Evolutionary conservation across 2,329 filamentous ascomycete species (phyloP).

Genomic region (Penicillium corylophilum): DNA sequence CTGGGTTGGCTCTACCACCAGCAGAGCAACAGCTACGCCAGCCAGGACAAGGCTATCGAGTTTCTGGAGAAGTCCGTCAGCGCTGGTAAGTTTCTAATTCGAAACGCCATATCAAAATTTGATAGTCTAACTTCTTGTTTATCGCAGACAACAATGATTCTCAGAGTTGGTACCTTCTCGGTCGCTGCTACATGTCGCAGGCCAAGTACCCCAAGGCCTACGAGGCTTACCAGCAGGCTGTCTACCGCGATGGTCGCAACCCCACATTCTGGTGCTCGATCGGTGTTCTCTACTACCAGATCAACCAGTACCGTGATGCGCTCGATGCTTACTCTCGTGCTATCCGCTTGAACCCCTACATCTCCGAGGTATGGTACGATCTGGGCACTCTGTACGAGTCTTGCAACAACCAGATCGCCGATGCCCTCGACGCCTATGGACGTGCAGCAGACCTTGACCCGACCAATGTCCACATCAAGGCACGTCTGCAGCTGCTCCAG

Average conservation of each 20-base stretch:
- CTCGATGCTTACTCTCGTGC: constrained; percentile 96
- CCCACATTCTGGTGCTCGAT: constrained; percentile 99
- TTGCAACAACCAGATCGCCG: constrained; percentile 97
- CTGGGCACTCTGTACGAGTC: constrained; percentile 97
- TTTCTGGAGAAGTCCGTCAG: constrained; percentile 95
- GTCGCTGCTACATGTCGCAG: constrained; percentile 98
- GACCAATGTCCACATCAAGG: constrained; percentile 91
- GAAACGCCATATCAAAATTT: not conserved
- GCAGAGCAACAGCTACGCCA: constrained; percentile 85
- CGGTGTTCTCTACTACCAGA: constrained; percentile 97
- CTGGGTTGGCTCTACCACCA: constrained; percentile 97
- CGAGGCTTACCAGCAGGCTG: constrained; percentile 96
- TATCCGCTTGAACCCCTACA: constrained; percentile 94
- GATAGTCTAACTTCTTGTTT: not conserved
- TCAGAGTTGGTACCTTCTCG: constrained; percentile 97
- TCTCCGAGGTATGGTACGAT: constrained; percentile 99
- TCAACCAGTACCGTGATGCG: constrained; percentile 98
- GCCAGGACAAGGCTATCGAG: constrained; percentile 94
- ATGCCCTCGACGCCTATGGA: constrained; percentile 93
- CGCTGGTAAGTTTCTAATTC: constrained; percentile 63
- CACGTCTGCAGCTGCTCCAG: constrained; percentile 82
- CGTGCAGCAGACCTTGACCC: constrained; percentile 93
- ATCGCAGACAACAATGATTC: constrained; percentile 81
- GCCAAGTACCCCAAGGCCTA: constrained; percentile 99
- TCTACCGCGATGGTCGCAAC: constrained; percentile 95